phyloP scores from a whole-genome alignment of 2,329 filamentous ascomycete genomes.

The Epichloe aotearoae region DNA sequence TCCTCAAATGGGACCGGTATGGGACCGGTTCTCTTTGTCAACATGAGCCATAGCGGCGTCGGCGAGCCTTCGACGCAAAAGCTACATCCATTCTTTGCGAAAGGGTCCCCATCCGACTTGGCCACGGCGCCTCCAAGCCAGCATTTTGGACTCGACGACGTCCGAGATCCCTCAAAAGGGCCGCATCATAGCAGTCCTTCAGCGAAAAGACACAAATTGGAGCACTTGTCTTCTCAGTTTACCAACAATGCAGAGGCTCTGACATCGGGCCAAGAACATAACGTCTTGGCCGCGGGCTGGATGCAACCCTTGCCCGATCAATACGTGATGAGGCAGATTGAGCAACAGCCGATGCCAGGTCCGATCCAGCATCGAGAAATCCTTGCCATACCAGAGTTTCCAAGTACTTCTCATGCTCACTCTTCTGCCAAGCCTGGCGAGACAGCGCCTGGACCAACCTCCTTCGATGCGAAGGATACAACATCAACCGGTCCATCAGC shows the following conservation, averaged over 20 bases:
- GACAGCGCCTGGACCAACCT: background rate
- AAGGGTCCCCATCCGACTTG: conserved; percentile 9
- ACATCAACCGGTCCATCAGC: conserved; percentile 5
- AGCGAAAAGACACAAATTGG: conserved; percentile 3
- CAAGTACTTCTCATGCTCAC: background rate
- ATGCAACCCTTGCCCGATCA: background rate
- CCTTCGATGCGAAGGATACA: background rate
- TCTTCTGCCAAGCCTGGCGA: background rate
- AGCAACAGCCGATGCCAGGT: background rate
- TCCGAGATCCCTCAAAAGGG: background rate
- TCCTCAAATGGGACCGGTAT: conserved; percentile 31
- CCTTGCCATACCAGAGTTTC: background rate
- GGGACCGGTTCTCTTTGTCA: conserved; percentile 28
- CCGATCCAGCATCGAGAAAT: background rate
- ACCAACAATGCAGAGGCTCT: background rate
- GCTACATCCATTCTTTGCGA: conserved; percentile 42
- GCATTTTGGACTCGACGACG: background rate
- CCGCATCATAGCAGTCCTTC: background rate
- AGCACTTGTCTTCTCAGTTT: conserved; percentile 6
- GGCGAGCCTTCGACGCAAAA: conserved; percentile 27
- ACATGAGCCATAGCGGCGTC: conserved; percentile 30
- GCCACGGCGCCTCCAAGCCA: background rate
- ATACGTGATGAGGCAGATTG: background rate
- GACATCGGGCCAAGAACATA: background rate
- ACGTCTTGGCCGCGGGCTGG: background rate